Conservation (phyloP, 83 land plant genomes). For the Thuja plicata region DNA sequence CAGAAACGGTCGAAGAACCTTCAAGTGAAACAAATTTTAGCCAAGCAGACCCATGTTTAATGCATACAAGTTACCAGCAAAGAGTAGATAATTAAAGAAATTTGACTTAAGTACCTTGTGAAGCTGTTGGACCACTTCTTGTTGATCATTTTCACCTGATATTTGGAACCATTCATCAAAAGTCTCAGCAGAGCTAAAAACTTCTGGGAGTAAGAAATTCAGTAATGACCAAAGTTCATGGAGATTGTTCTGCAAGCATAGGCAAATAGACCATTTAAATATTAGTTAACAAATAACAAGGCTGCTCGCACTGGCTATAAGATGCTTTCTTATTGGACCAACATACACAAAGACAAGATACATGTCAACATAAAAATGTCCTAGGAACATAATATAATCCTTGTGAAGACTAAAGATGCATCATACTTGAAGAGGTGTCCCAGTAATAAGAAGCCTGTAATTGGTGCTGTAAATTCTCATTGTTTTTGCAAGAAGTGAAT, state of each 20-base stretch:
- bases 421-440: slow-evolving; percentile 98
- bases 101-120: slow-evolving; percentile 69
- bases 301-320: neutral
- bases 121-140: slow-evolving; percentile 99
- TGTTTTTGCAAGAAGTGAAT: slow-evolving; percentile 96
- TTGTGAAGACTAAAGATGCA: neutral
- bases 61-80: neutral
- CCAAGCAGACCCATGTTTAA: neutral
- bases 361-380: neutral
- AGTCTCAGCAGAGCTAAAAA: slow-evolving; percentile 98
- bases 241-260: slow-evolving; percentile 81
- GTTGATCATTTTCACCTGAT: slow-evolving; percentile 98
- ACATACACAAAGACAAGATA: neutral
- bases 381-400: neutral
- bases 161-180: slow-evolving; percentile 99
- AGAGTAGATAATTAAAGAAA: neutral
- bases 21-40: neutral
- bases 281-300: neutral
- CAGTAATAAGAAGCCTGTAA: slow-evolving; percentile 95
- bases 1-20: slow-evolving; percentile 97
- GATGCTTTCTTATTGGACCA: neutral
- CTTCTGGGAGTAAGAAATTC: slow-evolving; percentile 94
- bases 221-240: slow-evolving; percentile 99
- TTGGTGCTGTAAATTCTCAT: slow-evolving; percentile 97
- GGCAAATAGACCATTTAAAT: neutral